Percentiles rank a stretch among this genome's conserved stretches.
These are phyloP conservation scores for Cladosporium phlei DNA, from an alignment of 2,329 filamentous ascomycete species.

Conservation along the genomic window DNA sequence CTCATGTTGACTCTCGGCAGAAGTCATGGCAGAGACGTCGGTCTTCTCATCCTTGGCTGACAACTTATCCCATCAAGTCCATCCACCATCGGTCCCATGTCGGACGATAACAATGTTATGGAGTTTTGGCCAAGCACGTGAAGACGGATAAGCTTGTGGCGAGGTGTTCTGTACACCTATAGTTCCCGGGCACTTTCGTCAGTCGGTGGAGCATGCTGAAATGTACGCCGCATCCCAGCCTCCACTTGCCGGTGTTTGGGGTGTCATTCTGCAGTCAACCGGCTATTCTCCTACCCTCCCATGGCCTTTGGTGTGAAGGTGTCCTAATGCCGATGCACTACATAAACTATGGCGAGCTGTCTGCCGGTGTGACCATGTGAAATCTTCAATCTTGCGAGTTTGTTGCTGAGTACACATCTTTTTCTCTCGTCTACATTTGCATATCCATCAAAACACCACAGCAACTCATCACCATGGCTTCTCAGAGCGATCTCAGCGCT, in stretches of 20 bases:
- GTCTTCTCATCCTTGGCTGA: too few species aligned
- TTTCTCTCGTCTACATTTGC: not conserved
- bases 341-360: not conserved
- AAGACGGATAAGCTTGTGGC: not conserved
- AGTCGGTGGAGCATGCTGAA: conserved; percentile 7
- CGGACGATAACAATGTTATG: too few species aligned
- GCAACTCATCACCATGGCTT: conserved; percentile 2
- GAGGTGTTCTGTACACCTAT: conserved; percentile 1
- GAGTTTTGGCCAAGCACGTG: too few species aligned
- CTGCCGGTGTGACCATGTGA: not conserved
- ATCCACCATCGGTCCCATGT: too few species aligned
- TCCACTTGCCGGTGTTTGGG: conserved; percentile 4
- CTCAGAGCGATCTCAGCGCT: conserved; percentile 18
- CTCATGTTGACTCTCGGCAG: too few species aligned
- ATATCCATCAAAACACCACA: not conserved
- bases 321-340: not conserved
- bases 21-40: too few species aligned
- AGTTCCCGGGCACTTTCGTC: not conserved
- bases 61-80: too few species aligned
- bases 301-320: conserved; percentile 1
- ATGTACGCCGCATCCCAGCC: not conserved
- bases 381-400: not conserved
- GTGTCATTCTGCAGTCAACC: not conserved
- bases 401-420: too few species aligned
- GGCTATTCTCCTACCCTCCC: conserved; percentile 5